A percentile compares a stretch with the other conserved stretches of the same genome.
Evolutionary conservation across 768 basidiomycete genomes (phyloP).

Genomic region (Suillus weaverae): DNA sequence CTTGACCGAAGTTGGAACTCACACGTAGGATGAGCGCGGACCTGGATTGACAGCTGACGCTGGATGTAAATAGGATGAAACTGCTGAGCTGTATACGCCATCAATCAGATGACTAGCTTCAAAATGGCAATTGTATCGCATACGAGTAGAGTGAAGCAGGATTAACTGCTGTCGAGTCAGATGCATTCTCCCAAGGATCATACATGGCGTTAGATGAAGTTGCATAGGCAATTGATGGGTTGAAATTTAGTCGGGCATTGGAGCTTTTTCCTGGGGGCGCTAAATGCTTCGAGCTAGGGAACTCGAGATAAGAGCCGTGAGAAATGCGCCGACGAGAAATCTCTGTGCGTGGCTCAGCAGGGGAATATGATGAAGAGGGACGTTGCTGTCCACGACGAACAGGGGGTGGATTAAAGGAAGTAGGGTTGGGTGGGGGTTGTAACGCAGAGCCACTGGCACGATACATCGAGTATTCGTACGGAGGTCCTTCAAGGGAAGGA

Average conservation of each 20-base stretch:
- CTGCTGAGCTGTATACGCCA: conserved; percentile 43
- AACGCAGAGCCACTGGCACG: conserved; percentile 23
- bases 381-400: conserved; percentile 11
- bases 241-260: conserved; percentile 35
- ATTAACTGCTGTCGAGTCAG: conserved; percentile 18
- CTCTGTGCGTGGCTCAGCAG: conserved; percentile 13
- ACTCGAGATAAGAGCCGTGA: conserved; percentile 10
- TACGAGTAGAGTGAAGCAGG: conserved; percentile 60
- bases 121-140: conserved; percentile 14
- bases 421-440: conserved; percentile 20
- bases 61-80: conserved; percentile 46
- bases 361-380: conserved; percentile 7
- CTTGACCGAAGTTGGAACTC: conserved; percentile 13
- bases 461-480: conserved; percentile 30
- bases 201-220: conserved; percentile 13
- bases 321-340: conserved; percentile 23
- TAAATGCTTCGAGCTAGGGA: background rate
- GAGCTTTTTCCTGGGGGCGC: background rate
- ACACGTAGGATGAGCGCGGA: conserved; percentile 21
- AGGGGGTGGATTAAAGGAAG: conserved; percentile 23
- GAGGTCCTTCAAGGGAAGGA: conserved; percentile 38
- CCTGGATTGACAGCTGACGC: conserved; percentile 8
- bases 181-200: conserved; percentile 9
- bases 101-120: conserved; percentile 2
- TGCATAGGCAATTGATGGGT: conserved; percentile 50